A percentile compares a stretch with the other conserved stretches of the same genome.
These are phyloP conservation scores for Conoideocrella luteorostrata DNA, from an alignment of 2,329 filamentous ascomycete genomes.

Conservation along the genomic window DNA sequence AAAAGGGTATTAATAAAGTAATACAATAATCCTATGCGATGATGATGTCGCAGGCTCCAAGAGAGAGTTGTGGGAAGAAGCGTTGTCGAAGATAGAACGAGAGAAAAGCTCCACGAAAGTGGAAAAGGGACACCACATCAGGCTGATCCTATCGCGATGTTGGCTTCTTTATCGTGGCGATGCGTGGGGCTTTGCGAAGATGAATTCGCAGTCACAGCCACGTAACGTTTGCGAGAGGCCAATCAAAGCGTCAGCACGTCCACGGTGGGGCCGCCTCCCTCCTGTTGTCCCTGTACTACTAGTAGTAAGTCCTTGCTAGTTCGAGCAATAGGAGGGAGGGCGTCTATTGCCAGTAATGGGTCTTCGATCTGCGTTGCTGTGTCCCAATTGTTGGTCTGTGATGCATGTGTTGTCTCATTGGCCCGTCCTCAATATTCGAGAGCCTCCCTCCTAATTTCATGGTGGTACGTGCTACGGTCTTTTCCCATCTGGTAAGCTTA, in stretches of 20 bases:
- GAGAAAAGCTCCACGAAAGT: constrained; percentile 1
- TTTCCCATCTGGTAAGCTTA: too few relatives aligned
- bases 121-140: constrained; percentile 2
- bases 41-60: neutral
- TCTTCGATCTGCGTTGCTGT: too few relatives aligned
- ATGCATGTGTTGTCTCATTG: too few relatives aligned
- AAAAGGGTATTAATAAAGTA: neutral
- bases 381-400: too few relatives aligned
- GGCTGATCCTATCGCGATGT: constrained; percentile 1
- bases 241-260: neutral
- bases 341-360: too few relatives aligned
- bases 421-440: too few relatives aligned
- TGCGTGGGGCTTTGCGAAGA: constrained; percentile 4
- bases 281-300: too few relatives aligned
- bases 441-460: too few relatives aligned
- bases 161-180: constrained; percentile 8
- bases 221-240: neutral
- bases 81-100: neutral
- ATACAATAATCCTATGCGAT: neutral
- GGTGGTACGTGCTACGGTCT: too few relatives aligned
- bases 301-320: too few relatives aligned
- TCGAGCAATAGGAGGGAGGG: too few relatives aligned
- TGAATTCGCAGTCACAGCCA: constrained; percentile 3
- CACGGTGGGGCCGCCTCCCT: neutral
- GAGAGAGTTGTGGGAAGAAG: neutral